Base-by-base conservation (phyloP, 2,329 filamentous ascomycete species). In the Byssochlamys sp. region DNA sequence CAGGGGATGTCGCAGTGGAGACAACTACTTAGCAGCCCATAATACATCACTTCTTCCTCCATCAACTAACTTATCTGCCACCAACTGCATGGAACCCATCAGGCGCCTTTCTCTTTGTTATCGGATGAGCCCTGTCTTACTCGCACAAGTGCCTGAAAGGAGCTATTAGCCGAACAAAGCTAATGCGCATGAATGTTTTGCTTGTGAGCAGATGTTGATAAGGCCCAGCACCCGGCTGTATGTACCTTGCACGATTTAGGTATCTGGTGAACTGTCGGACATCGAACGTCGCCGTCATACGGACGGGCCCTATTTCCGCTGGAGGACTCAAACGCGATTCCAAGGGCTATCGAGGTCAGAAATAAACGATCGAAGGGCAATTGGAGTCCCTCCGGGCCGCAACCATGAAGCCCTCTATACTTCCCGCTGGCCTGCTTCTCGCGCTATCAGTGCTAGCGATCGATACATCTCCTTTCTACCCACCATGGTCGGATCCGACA, bases 351-450 rank as follows among this genome's bases (percentile, higher is more conserved):
- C 27, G 25, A 12, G 9, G 11, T 28, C 49, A 14, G 24, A 51
- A 10, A 51, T 26, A 51, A 51, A 12, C 26, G 49, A 51, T 28
- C 10, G 39, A n/a, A 12, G 58, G 61, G 55, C 54, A 39, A 61
- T 56, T 27, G 48, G 52, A 60, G 59, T 45, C 39, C 39, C 62
- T 59, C 54, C 48, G 54, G 57, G 55, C 53, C 56, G 57, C 61
- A 60, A 69, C 60, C 64, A 74, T 74, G 71, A 73, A 67, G 62
- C 55, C 65, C 50, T 64, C 64, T 29, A 61, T 66, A 24, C 25
- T 69, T 62, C 68, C 69, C 57, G 63, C 67, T 52, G 61, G 64
- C 58, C 63, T 66, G 66, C 64, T 70, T 63, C 61, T 72, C 57
- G 63, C 67, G 52, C 66, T 69, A 27, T 60, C 65, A 28, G 69